phyloP scores from a whole-genome alignment of 2,329 filamentous ascomycete species.

The Colletotrichum theobromicola region DNA sequence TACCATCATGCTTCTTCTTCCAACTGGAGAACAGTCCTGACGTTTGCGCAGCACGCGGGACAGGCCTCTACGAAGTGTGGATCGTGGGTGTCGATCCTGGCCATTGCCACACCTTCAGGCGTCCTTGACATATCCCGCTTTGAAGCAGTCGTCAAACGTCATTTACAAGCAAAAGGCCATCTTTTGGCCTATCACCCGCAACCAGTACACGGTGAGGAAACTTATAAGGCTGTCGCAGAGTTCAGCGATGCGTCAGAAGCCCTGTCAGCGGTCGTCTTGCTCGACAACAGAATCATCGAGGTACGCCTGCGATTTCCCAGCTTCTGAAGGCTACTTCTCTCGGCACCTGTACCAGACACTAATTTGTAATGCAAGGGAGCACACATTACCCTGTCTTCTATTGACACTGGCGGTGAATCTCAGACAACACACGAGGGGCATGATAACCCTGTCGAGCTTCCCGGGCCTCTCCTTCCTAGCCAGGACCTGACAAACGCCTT shows the following conservation, averaged over 20 bases:
- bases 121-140: neutral
- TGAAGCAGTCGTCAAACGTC: slow-evolving; percentile 1
- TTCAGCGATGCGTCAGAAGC: slow-evolving; percentile 1
- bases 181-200: neutral
- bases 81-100: slow-evolving; percentile 5
- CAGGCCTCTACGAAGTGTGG: neutral
- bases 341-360: neutral
- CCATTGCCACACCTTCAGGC: neutral
- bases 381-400: slow-evolving; percentile 3
- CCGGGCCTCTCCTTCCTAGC: neutral
- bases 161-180: slow-evolving; percentile 8
- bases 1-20: slow-evolving; percentile 23
- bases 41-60: slow-evolving; percentile 6
- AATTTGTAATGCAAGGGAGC: neutral
- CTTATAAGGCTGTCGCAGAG: slow-evolving; percentile 3
- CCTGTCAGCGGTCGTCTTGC: neutral
- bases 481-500: slow-evolving; percentile 10
- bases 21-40: neutral
- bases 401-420: neutral
- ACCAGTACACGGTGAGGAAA: neutral
- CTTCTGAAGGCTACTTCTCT: neutral
- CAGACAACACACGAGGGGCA: neutral
- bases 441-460: neutral
- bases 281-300: slow-evolving; percentile 14
- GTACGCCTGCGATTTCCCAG: neutral